Conservation (phyloP, 495 filamentous ascomycete species). For the Amniculicola lignicola region DNA sequence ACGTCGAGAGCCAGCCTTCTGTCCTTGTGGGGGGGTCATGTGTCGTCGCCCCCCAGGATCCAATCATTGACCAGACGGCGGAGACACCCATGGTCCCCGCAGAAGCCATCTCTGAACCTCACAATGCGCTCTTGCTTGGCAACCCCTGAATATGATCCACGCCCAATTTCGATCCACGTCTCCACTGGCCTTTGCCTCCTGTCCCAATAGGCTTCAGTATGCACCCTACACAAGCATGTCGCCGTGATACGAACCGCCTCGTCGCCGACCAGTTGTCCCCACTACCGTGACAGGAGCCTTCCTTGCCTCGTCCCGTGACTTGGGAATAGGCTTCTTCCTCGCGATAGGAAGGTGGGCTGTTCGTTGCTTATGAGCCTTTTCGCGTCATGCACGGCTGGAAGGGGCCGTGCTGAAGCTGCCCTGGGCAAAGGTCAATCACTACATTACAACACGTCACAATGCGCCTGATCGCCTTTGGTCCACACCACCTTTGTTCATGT, state of each 20-base stretch:
- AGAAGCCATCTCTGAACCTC: not conserved
- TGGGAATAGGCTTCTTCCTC: slow-evolving; percentile 23
- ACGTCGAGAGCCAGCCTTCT: not conserved
- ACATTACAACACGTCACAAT: not conserved
- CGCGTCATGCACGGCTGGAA: not conserved
- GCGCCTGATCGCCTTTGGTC: not conserved
- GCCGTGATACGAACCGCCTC: not conserved
- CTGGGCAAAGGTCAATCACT: not conserved
- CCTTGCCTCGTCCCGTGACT: slow-evolving; percentile 8
- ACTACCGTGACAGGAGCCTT: slow-evolving; percentile 22
- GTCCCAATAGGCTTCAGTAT: not conserved
- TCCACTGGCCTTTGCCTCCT: not conserved
- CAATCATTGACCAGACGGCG: not conserved
- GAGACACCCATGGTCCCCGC: not conserved
- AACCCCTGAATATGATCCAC: not conserved
- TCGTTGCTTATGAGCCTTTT: not conserved
- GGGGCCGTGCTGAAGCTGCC: not conserved
- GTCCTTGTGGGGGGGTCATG: too few relatives aligned
- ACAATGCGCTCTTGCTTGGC: not conserved
- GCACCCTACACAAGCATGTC: not conserved
- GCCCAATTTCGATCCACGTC: not conserved
- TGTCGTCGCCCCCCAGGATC: not conserved
- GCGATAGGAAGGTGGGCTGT: slow-evolving; percentile 24
- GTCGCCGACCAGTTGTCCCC: slow-evolving; percentile 23
- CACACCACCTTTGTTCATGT: not conserved